Conservation (phyloP, 2,329 filamentous ascomycete species). For the Alternaria alternata region DNA sequence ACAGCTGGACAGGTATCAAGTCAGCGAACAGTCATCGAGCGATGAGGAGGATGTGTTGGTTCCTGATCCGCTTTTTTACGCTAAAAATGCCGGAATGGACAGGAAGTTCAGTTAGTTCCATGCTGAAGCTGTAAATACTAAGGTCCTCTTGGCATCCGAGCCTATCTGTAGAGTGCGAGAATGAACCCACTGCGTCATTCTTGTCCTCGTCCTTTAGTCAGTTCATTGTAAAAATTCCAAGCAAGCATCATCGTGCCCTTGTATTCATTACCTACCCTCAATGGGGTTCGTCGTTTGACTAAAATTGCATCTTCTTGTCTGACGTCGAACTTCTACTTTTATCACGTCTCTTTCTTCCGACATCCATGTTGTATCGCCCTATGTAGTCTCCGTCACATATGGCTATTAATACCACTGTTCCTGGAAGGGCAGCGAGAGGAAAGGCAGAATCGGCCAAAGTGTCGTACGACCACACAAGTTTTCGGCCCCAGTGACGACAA, state of each 20-base stretch:
- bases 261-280: neutral
- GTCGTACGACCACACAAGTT: constrained; percentile 1
- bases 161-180: neutral
- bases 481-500: constrained; percentile 16
- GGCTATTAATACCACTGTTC: constrained; percentile 15
- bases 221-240: neutral
- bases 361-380: neutral
- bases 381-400: constrained; percentile 1
- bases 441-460: constrained; percentile 7
- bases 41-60: neutral
- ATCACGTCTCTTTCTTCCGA: neutral
- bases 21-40: neutral
- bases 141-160: neutral
- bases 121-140: constrained; percentile 24
- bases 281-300: neutral
- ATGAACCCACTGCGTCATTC: neutral
- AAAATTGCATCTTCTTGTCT: neutral
- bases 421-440: neutral
- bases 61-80: constrained; percentile 22
- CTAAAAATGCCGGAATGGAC: constrained; percentile 7
- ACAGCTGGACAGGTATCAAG: constrained; percentile 5
- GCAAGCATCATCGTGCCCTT: neutral
- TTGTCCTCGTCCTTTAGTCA: neutral
- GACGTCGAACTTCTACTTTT: neutral
- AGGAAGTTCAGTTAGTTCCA: constrained; percentile 28